phyloP scores from a whole-genome alignment of 2,329 filamentous ascomycete species.

The Camptophora hylomeconis region DNA sequence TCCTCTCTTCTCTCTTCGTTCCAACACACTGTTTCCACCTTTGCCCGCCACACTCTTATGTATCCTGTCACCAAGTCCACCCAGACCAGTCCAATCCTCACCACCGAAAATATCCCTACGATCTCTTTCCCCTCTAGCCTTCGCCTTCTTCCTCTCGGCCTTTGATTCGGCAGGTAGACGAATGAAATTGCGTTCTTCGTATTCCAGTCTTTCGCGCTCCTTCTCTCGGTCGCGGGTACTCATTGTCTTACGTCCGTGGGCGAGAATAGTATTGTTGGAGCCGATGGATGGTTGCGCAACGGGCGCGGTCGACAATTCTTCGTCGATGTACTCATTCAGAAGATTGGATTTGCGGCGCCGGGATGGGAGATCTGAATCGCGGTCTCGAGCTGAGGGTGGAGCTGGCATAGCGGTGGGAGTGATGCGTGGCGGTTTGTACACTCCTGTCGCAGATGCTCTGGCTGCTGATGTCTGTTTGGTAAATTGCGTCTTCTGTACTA shows the following conservation, averaged over 20 bases:
- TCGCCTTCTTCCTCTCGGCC: constrained; percentile 60
- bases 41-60: constrained; percentile 58
- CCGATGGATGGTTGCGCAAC: constrained; percentile 82
- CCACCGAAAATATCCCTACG: constrained; percentile 59
- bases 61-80: constrained; percentile 76
- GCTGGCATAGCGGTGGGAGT: constrained; percentile 70
- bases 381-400: constrained; percentile 39
- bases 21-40: constrained; percentile 45
- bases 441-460: constrained; percentile 29
- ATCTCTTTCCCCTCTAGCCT: constrained; percentile 31
- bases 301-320: constrained; percentile 72
- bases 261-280: constrained; percentile 56
- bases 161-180: constrained; percentile 77
- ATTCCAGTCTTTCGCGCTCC: constrained; percentile 67
- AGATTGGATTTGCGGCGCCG: constrained; percentile 63
- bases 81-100: constrained; percentile 82
- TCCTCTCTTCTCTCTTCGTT: constrained; percentile 75
- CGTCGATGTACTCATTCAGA: constrained; percentile 80
- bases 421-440: constrained; percentile 82
- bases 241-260: constrained; percentile 67
- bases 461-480: constrained; percentile 1
- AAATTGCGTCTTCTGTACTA: constrained; percentile 19
- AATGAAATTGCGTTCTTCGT: constrained; percentile 87
- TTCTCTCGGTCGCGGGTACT: constrained; percentile 57
- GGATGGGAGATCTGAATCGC: constrained; percentile 39